Evolutionary conservation across 2,329 filamentous ascomycete genomes (phyloP), one percentile per base, ranked within the genome.

Genomic region (Pseudocercospora pini-densiflorae): DNA sequence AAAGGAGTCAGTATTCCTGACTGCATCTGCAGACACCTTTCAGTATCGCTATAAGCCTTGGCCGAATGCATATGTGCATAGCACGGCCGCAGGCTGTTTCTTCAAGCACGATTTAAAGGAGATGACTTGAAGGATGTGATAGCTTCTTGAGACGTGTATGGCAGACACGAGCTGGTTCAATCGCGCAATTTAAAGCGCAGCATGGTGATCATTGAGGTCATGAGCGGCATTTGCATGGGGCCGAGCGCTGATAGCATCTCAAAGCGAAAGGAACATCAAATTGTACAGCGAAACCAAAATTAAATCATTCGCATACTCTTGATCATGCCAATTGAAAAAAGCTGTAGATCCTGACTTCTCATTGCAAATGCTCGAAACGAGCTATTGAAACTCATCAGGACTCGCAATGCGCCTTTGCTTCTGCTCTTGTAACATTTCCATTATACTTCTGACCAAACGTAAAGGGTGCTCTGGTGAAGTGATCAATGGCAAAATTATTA

Each of bases 21-120:
- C 63, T 49, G 53, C 33, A 51, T 45, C 31, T 62, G 65, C 60
- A 70, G 66, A 63, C 54, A 47, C 31, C 23, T 21, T 62, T 21
- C 31, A 54, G 31, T 36, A 59, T 45, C 57, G 62, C 14, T 71
- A 71, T 45, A 64, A 59, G 43, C 69, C 70, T 2, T 72, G 70
- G 70, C 70, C 70, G 9, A 62, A 58, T 45, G 68, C 67, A 14
- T 61, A 72, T 47, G 55, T 61, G 29, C 59, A 66, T 40, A 59
- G 62, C n/a, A 63, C 62, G 24, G 68, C 68, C 3, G 70, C 68
- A 12, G 68, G 70, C 14, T 72, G 70, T 53, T 72, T 70, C 49
- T 72, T 72, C 58, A 63, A 62, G 43, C 59, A 67, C n/a, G 70
- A 72, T 23, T 12, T 70, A 43, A 55, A 63, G 51, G 51, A 31